Conservation (phyloP, 192 early-diverging fungal genomes). For the Coemansia sp. region DNA sequence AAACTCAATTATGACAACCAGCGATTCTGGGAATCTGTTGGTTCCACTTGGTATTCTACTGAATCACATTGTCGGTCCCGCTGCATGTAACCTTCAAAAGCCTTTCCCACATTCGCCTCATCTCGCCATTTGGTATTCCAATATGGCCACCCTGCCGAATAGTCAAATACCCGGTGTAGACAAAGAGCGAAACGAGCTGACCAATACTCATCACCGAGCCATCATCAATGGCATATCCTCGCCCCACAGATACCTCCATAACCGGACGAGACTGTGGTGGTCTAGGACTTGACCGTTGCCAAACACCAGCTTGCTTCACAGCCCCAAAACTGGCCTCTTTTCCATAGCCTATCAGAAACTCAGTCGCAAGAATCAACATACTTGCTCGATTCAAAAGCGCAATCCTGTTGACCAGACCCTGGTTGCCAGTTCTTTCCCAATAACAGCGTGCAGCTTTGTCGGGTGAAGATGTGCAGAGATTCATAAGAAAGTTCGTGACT, state of each 20-base stretch:
- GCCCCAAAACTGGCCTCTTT: background rate
- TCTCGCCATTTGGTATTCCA: constrained; percentile 13
- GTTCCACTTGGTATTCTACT: background rate
- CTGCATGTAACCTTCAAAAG: background rate
- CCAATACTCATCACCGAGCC: background rate
- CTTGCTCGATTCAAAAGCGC: background rate
- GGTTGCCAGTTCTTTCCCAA: constrained; percentile 1
- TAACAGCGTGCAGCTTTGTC: background rate
- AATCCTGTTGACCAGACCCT: background rate
- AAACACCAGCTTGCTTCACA: background rate
- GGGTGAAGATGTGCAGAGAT: background rate
- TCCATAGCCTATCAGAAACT: background rate
- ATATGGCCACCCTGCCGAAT: background rate
- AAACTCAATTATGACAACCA: background rate
- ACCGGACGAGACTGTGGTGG: background rate
- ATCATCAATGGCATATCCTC: background rate
- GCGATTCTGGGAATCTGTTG: background rate
- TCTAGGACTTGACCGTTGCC: background rate
- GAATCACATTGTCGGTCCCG: background rate
- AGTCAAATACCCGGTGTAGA: constrained; percentile 20
- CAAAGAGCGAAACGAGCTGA: constrained; percentile 15
- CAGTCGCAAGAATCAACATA: background rate
- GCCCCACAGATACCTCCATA: background rate
- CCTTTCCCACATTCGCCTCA: constrained; percentile 5
- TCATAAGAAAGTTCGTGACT: background rate